Evolutionary conservation across 2,329 filamentous ascomycete species (phyloP), one percentile per base, ranked within the genome.

Genomic region (Phialophora macrospora): DNA sequence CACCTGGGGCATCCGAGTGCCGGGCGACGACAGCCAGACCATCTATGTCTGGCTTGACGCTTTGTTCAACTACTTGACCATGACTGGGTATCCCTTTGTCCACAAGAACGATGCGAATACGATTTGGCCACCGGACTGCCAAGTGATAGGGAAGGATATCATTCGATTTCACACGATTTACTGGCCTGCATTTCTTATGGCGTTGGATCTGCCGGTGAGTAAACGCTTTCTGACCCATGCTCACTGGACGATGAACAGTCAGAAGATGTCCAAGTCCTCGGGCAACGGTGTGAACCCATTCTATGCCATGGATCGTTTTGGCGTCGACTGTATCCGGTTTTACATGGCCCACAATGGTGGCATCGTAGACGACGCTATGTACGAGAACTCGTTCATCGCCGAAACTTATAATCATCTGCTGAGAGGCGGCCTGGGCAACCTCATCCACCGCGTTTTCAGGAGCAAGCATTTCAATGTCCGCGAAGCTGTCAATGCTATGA

Each of bases 41-140:
- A 94, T 99, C 64, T 99, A 99, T 74, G 96, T 99, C 34, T 99
- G 95, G 95, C 85, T 99, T 0, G 96, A 99, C 78, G 95, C 95
- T 1, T 85, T 99, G 32, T 85, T 98, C 73, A 99, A 97, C 77
- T 99, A 99, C 76, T 80, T 95, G 59, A 97, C 93, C 17, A 92
- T 89, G 68, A 87, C 92, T 1, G 93, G 94, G 14, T 98, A 96
- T 75, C 92, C 92, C 0, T 78, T 79, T 38, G 92, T 87, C 0
- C 88, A 90, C 0, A 87, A 87, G 1, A 80, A 84, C 3, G 87
- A 90, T 66, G 77, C 82, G 14, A 80, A 80, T 22, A 84, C 85
- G 57, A 88, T 91, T 26, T 99, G 95, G 94, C 95, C 95, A 4
- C 92, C 92, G 8, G 89, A 99, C 76, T 84, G 95, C 20, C 95